A percentile compares a stretch with the other conserved stretches of the same genome.
phyloP scores from a whole-genome alignment of 441 rosid genomes.

The Isatis lusitanica region DNA sequence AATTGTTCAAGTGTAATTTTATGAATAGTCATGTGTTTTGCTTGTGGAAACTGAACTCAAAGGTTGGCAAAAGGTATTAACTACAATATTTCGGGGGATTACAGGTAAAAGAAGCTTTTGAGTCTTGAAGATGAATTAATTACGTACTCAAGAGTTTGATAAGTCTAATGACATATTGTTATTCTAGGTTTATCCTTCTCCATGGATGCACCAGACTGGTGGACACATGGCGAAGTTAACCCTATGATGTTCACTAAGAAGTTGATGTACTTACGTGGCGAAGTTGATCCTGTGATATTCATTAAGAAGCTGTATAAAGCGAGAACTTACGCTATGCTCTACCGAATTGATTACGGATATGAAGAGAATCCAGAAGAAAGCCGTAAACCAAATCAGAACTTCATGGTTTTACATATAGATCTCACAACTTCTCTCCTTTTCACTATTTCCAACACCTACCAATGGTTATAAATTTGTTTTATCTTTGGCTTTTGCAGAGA shows the following conservation, averaged over 20 bases:
- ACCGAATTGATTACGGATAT: conserved; percentile 27
- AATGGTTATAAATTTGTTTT: background rate
- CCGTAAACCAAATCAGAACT: conserved; percentile 24
- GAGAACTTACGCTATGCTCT: conserved; percentile 6
- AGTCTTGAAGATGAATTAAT: background rate
- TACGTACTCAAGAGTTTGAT: background rate
- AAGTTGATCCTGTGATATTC: conserved; percentile 28
- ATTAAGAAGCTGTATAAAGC: conserved; percentile 24
- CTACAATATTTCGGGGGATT: conserved; percentile 1
- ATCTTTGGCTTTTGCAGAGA: conserved; percentile 4
- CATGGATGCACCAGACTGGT: conserved; percentile 1
- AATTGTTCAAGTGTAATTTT: background rate
- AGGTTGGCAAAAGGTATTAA: conserved; percentile 15
- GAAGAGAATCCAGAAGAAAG: conserved; percentile 30
- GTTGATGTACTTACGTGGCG: conserved; percentile 12
- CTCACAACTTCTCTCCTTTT: background rate
- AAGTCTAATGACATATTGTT: background rate
- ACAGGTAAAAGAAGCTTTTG: conserved; percentile 12
- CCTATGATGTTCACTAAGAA: conserved; percentile 20
- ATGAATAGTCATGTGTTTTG: conserved; percentile 24
- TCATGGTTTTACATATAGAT: conserved; percentile 16
- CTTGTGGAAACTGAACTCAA: conserved; percentile 6
- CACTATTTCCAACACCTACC: background rate
- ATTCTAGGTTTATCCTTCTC: conserved; percentile 14
- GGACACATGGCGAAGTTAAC: conserved; percentile 5